Evolutionary conservation across 441 rosid species (phyloP).

Genomic region (Rhodomyrtus psidioides): DNA sequence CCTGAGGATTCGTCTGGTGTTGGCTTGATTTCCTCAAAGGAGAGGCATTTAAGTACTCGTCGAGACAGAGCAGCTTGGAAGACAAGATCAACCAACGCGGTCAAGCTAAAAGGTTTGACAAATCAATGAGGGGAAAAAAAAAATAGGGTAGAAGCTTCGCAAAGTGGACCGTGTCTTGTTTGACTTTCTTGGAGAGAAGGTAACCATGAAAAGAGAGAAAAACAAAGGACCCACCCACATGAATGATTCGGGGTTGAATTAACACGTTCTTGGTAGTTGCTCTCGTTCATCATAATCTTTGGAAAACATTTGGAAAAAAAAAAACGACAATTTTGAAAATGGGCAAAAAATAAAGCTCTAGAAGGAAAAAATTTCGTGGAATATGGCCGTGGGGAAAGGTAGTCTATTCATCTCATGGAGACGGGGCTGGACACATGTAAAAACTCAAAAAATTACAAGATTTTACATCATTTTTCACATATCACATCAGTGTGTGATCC

Average conservation of each 20-base stretch:
- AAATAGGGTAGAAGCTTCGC: not conserved
- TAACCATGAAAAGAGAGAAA: not conserved
- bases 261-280: not conserved
- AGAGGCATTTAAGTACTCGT: not conserved
- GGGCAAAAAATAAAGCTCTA: not conserved
- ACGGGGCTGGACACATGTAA: not conserved
- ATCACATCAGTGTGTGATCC: not conserved
- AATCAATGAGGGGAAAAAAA: not conserved
- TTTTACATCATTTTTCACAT: not conserved
- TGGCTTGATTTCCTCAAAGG: not conserved
- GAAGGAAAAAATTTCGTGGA: not conserved
- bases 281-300: not conserved
- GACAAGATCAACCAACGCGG: not conserved
- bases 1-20: not conserved
- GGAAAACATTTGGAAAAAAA: not conserved
- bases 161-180: not conserved
- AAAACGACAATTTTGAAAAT: not conserved
- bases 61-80: not conserved
- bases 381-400: not conserved
- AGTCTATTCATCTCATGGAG: not conserved
- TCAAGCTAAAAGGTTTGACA: not conserved
- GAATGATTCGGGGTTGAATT: not conserved
- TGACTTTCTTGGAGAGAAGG: not conserved
- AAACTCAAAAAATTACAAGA: not conserved
- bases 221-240: fast-evolving